Percentiles rank a stretch among this genome's conserved stretches.
These are phyloP conservation scores for Mucor sp. DNA, from an alignment of 371 early-diverging fungal genomes.

Conservation along the genomic window DNA sequence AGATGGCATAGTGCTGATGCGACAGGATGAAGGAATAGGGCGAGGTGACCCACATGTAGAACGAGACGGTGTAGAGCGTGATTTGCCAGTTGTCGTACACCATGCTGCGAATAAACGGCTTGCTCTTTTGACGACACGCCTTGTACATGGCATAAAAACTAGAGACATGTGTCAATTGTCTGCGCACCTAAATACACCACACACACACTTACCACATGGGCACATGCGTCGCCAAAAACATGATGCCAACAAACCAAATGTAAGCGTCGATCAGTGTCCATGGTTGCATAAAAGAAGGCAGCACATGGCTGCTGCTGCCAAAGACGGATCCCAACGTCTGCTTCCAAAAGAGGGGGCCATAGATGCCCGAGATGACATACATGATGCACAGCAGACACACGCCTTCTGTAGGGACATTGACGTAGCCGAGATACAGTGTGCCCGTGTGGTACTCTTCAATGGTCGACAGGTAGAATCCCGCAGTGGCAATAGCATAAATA, in stretches of 20 bases:
- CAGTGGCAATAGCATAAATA: constrained; percentile 65
- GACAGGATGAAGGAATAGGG: constrained; percentile 68
- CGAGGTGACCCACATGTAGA: constrained; percentile 70
- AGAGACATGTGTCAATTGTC: neutral
- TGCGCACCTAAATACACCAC: neutral
- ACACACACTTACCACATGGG: constrained; percentile 59
- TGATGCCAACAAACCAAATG: constrained; percentile 55
- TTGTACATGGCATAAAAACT: constrained; percentile 63
- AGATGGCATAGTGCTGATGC: constrained; percentile 72
- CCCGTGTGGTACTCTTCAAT: constrained; percentile 98
- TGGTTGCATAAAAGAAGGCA: constrained; percentile 34
- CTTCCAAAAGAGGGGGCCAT: constrained; percentile 42
- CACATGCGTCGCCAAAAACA: constrained; percentile 69
- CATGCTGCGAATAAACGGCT: constrained; percentile 61
- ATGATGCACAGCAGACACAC: constrained; percentile 72
- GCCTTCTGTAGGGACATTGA: constrained; percentile 97
- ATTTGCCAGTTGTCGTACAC: constrained; percentile 69
- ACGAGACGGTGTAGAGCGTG: constrained; percentile 53
- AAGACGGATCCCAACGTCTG: constrained; percentile 18
- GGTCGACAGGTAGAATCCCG: constrained; percentile 91
- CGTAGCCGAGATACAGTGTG: constrained; percentile 84
- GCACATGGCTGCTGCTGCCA: constrained; percentile 13
- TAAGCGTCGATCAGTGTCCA: constrained; percentile 54
- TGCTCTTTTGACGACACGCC: constrained; percentile 67
- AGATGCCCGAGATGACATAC: constrained; percentile 71